Conservation (phyloP, 148 eudicot species). For the Polygonum aviculare region DNA sequence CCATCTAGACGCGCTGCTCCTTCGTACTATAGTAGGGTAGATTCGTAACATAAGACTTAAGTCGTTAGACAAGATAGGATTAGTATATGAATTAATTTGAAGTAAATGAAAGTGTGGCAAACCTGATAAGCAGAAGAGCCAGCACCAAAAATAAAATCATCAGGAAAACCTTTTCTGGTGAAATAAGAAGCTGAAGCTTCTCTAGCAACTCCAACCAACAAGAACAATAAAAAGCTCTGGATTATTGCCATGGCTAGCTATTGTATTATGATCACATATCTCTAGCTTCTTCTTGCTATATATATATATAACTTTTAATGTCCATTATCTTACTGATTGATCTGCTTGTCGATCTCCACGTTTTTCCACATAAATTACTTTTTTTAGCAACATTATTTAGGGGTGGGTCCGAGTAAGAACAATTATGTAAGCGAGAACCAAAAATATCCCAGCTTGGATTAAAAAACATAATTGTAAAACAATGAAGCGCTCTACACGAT, state of each 20-base stretch:
- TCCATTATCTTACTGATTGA: too few relatives aligned
- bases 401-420: too few relatives aligned
- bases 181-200: background rate
- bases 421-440: too few relatives aligned
- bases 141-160: conserved; percentile 3
- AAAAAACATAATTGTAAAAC: too few relatives aligned
- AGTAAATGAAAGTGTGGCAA: background rate
- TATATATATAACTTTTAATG: background rate
- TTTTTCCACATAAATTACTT: too few relatives aligned
- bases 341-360: background rate
- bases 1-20: background rate
- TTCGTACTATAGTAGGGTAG: background rate
- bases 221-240: background rate
- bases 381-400: too few relatives aligned
- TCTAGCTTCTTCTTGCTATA: background rate
- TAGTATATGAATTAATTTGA: background rate
- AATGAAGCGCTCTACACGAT: too few relatives aligned
- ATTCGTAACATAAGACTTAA: background rate
- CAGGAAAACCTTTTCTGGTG: background rate
- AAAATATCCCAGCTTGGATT: too few relatives aligned
- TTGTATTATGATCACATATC: background rate
- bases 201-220: background rate
- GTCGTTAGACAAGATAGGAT: background rate
- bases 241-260: background rate
- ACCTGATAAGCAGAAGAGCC: conserved; percentile 14